Conservation (phyloP, 2,329 filamentous ascomycete genomes). For the Arthrobotrys sphaeroides region DNA sequence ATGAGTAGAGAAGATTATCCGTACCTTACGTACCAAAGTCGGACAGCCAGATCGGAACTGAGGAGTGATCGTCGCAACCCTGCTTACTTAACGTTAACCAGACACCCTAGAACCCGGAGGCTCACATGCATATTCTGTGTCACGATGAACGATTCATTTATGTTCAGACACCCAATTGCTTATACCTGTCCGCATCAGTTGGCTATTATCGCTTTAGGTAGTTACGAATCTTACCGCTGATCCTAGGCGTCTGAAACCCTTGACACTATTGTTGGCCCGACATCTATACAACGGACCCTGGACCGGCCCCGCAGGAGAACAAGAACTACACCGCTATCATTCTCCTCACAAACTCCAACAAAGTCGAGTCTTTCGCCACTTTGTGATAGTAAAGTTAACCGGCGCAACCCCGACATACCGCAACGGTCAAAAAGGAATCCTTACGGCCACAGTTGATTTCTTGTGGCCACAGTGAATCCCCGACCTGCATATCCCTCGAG, state of each 20-base stretch:
- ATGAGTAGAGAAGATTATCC: neutral
- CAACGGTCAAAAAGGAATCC: too few species aligned
- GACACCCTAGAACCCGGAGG: neutral
- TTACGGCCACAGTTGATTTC: too few species aligned
- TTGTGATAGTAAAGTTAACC: too few species aligned
- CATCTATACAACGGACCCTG: too few species aligned
- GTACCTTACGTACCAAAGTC: neutral
- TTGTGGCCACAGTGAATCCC: too few species aligned
- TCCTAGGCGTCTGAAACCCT: neutral
- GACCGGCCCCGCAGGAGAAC: too few species aligned
- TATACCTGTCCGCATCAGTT: neutral
- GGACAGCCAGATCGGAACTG: neutral
- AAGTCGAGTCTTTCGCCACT: too few species aligned
- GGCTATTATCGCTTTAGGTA: neutral
- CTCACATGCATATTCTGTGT: neutral
- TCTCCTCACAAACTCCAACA: too few species aligned
- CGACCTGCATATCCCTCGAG: too few species aligned
- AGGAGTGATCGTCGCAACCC: neutral
- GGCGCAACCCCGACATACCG: too few species aligned
- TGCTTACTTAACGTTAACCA: slow-evolving; percentile 9
- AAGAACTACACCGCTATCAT: too few species aligned
- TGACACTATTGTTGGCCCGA: neutral
- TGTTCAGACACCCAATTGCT: too few species aligned
- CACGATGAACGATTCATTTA: neutral
- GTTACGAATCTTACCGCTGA: neutral